Evolutionary conservation across 179 eudicot species (phyloP).

Genomic region (Corrigiola litoralis): DNA sequence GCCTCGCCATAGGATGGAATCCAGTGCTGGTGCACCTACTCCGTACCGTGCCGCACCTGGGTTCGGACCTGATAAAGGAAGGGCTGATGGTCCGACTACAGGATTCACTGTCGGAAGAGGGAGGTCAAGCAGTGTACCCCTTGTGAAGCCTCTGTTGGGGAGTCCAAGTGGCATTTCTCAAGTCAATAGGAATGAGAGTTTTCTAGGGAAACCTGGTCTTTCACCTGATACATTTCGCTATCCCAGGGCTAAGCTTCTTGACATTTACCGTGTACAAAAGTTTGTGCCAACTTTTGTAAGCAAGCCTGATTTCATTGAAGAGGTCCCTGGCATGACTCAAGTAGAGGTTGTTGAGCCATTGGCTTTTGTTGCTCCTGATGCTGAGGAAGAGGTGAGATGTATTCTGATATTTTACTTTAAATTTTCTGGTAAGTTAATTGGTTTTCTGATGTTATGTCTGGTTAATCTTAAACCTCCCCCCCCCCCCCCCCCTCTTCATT

Average conservation of each 20-base stretch:
- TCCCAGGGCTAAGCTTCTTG: conserved; percentile 90
- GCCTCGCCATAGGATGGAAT: conserved; percentile 90
- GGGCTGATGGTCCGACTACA: conserved; percentile 50
- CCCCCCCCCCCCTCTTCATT: no score
- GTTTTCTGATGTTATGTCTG: neutral
- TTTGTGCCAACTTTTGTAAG: conserved; percentile 33
- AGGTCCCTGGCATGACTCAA: conserved; percentile 53
- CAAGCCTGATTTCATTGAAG: conserved; percentile 52
- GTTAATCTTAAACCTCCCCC: neutral
- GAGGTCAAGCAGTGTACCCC: conserved; percentile 45
- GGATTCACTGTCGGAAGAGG: conserved; percentile 93
- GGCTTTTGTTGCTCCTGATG: conserved; percentile 76
- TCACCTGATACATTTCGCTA: conserved; percentile 46
- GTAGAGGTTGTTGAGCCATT: conserved; percentile 54
- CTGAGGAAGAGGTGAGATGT: conserved; percentile 70
- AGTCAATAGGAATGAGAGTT: conserved; percentile 34
- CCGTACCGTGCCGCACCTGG: conserved; percentile 92
- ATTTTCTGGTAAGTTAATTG: neutral
- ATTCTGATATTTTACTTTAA: neutral
- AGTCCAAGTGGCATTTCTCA: conserved; percentile 41
- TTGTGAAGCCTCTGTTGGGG: conserved; percentile 40
- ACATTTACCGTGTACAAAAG: conserved; percentile 75
- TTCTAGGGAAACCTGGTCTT: conserved; percentile 52
- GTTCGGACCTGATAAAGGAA: conserved; percentile 75
- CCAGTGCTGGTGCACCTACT: conserved; percentile 50